Evolutionary conservation across 176 grass and related monocot species (phyloP), one percentile per base, ranked within the genome.

Genomic region (Avena eriantha): DNA sequence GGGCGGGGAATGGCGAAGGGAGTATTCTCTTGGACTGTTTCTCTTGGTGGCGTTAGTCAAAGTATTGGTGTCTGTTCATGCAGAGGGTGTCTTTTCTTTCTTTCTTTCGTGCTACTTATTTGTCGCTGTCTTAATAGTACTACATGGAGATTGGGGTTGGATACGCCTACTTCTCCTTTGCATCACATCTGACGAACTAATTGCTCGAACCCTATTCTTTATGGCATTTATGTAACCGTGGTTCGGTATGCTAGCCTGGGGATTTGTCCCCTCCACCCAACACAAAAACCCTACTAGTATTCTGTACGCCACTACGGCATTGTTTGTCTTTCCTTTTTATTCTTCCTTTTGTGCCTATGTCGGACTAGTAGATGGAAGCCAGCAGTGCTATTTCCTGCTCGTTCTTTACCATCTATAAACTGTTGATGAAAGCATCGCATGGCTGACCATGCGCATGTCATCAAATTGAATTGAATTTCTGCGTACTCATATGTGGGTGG

Each of bases 381-480:
- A 35, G 8, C 56, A 57, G 13, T 69, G 10, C 41, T 59, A 48
- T 71, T 50, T 49, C 60, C 72, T 45, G 71, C 7, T 55, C 68
- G 10, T 75, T 59, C 72, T 55, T 17, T 17, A 39, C 17, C 69
- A 22, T n/a, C 46, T 35, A 67, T 51, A 47, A 87, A 18, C 24
- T 87, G 70, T 76, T 68, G 33, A 56, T 85, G 31, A 59, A 24
- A 70, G 29, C 33, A 55, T 82, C 65, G 22, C 64, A 24, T 46
- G 66, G 3, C 31, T 50, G 31, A 33, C 56, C 77, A 51, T 43
- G 83, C 22, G 17, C 68, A 80, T 89, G 76, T 46, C 18, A 14
- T 41, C 29, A 14, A 50, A 83, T 41, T 65, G 14, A 87, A 79
- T 79, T 39, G 8, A 11, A 3, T 46, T 47, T 67, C 33, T 84